A percentile compares a stretch with the other conserved stretches of the same genome.
These are phyloP conservation scores for Oryza nivara DNA, from an alignment of 176 grass and related monocot species.

Conservation along the genomic window DNA sequence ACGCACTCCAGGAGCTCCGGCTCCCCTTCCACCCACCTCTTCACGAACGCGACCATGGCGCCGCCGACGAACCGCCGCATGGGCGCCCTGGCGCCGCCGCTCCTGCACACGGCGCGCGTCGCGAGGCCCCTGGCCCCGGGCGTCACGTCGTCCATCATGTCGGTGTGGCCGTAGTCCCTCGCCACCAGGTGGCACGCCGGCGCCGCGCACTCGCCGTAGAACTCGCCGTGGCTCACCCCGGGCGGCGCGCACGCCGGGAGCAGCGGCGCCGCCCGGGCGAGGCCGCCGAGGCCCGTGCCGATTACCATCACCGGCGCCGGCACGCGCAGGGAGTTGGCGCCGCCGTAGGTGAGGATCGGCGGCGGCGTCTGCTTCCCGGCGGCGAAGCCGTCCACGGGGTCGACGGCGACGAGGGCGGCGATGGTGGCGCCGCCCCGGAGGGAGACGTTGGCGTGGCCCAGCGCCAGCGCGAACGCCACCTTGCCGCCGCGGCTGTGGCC, in stretches of 20 bases:
- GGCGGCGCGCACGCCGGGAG: constrained; percentile 66
- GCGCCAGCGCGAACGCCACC: constrained; percentile 71
- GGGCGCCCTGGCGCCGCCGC: constrained; percentile 58
- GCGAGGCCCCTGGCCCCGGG: constrained; percentile 55
- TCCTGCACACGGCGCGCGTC: constrained; percentile 61
- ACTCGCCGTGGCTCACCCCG: constrained; percentile 69
- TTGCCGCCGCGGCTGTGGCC: constrained; percentile 91
- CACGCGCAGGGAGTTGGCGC: constrained; percentile 28
- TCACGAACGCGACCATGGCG: constrained; percentile 71
- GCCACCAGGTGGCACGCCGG: constrained; percentile 74
- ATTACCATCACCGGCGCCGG: constrained; percentile 63
- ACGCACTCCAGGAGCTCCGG: constrained; percentile 40
- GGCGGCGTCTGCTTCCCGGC: constrained; percentile 64
- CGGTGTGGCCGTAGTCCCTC: constrained; percentile 74
- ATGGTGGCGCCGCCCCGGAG: neutral
- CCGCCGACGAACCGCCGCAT: constrained; percentile 84
- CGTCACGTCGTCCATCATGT: constrained; percentile 90
- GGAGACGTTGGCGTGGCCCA: constrained; percentile 42
- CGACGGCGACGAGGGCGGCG: constrained; percentile 71
- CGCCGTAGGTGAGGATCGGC: constrained; percentile 53
- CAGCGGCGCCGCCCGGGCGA: constrained; percentile 42
- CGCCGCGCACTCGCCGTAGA: constrained; percentile 57
- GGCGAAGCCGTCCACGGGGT: constrained; percentile 87
- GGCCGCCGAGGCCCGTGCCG: constrained; percentile 74
- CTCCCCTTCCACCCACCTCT: constrained; percentile 45